These are phyloP conservation scores for Cyberlindnera sargentensis DNA, from an alignment of 805 yeast genomes.

Conservation along the genomic window DNA sequence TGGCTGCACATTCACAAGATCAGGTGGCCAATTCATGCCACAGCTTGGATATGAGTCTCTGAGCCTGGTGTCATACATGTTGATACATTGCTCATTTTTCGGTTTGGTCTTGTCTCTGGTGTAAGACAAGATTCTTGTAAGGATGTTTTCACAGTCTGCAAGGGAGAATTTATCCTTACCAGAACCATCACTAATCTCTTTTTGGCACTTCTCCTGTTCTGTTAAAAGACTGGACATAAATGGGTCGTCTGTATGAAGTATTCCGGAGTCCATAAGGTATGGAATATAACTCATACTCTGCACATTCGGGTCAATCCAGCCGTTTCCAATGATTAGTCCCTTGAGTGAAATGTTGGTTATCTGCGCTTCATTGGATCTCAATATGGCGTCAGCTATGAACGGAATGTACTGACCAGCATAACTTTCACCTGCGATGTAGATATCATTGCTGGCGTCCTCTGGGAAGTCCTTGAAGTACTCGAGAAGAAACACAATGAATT, in stretches of 20 bases:
- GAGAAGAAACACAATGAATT: conserved; percentile 59
- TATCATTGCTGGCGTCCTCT: conserved; percentile 52
- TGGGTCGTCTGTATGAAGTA: conserved; percentile 39
- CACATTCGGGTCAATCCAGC: conserved; percentile 85
- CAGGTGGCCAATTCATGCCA: conserved; percentile 90
- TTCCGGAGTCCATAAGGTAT: conserved; percentile 50
- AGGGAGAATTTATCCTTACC: conserved; percentile 25
- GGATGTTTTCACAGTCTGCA: conserved; percentile 38
- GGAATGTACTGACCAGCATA: conserved; percentile 98
- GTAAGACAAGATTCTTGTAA: conserved; percentile 24
- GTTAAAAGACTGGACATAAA: conserved; percentile 34
- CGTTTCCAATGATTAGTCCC: conserved; percentile 81
- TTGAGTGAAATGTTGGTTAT: conserved; percentile 35
- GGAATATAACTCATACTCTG: conserved; percentile 81
- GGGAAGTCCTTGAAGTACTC: conserved; percentile 70
- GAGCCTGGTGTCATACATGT: conserved; percentile 75
- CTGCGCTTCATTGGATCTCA: conserved; percentile 34
- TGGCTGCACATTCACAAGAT: conserved; percentile 41
- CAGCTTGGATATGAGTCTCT: conserved; percentile 76
- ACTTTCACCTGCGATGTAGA: conserved; percentile 88
- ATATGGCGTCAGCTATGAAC: conserved; percentile 62
- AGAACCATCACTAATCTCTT: conserved; percentile 31
- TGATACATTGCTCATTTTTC: conserved; percentile 51
- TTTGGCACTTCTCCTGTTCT: conserved; percentile 57
- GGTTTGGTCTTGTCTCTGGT: conserved; percentile 27